These are phyloP conservation scores for Asparagopsis taxiformis DNA, from an alignment of 31 red algal species.

Conservation along the genomic window DNA sequence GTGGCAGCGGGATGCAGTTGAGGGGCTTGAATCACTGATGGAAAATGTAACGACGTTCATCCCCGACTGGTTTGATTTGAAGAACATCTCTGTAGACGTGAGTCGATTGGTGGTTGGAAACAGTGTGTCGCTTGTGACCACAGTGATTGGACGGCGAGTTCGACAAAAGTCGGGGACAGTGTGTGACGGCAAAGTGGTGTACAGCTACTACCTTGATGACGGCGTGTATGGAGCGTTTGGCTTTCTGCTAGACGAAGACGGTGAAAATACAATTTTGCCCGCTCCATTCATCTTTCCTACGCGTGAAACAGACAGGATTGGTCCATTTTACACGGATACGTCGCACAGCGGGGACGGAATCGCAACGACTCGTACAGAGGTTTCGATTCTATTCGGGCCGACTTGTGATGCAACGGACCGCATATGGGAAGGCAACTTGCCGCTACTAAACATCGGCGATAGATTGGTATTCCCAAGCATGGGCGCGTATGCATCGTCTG, in stretches of 20 bases:
- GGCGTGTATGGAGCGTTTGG: conserved; percentile 65
- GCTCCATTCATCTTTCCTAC: too few species aligned
- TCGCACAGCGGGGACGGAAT: not conserved
- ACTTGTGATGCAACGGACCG: conserved; percentile 69
- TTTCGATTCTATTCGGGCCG: conserved; percentile 56
- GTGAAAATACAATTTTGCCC: too few species aligned
- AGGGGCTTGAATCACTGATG: too few species aligned
- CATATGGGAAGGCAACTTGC: conserved; percentile 62
- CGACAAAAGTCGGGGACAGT: not conserved
- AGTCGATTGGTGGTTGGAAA: conserved; percentile 7
- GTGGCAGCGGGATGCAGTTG: too few species aligned
- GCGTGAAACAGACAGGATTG: not conserved
- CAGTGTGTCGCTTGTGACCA: not conserved
- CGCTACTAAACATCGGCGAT: conserved; percentile 41
- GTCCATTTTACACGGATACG: too few species aligned
- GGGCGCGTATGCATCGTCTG: conserved; percentile 13
- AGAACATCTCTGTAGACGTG: too few species aligned
- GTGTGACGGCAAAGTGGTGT: not conserved
- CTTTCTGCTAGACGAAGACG: too few species aligned
- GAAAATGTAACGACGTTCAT: too few species aligned
- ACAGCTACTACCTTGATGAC: conserved; percentile 70
- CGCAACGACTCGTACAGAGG: not conserved
- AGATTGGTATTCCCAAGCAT: conserved; percentile 39
- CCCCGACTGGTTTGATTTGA: too few species aligned
- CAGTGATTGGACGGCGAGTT: not conserved